Conservation (phyloP, 2,329 filamentous ascomycete genomes). For the Graphilbum ipis-grandicollis region DNA sequence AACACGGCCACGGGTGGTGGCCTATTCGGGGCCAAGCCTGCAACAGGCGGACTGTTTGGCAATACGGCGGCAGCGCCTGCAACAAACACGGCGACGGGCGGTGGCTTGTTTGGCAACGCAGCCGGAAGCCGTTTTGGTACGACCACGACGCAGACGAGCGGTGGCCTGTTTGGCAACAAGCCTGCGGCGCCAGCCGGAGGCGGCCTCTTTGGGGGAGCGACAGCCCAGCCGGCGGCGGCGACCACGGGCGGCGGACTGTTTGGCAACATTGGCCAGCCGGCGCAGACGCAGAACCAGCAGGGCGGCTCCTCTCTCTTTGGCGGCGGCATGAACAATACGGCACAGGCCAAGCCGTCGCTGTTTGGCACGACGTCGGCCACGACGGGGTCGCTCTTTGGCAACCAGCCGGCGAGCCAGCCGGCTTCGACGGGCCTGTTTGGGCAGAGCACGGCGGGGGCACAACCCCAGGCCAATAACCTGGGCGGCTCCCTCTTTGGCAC, state of each 20-base stretch:
- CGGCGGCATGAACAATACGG: conserved; percentile 24
- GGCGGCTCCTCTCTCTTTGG: conserved; percentile 25
- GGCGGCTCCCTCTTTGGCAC: conserved; percentile 43
- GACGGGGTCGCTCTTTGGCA: conserved; percentile 37
- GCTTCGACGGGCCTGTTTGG: conserved; percentile 28
- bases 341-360: conserved; percentile 36
- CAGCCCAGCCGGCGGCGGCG: conserved; percentile 15
- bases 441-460: conserved; percentile 27
- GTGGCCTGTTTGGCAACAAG: conserved; percentile 25
- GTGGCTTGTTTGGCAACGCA: conserved; percentile 4
- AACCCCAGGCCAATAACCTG: conserved; percentile 24
- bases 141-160: conserved; percentile 2
- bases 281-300: conserved; percentile 20
- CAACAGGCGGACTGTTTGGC: conserved; percentile 11
- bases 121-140: conserved; percentile 3
- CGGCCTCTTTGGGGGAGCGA: conserved; percentile 28
- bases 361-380: conserved; percentile 29
- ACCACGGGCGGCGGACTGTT: conserved; percentile 32
- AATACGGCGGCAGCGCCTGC: neutral
- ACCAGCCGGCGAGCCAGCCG: conserved; percentile 19
- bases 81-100: conserved; percentile 1
- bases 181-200: conserved; percentile 19
- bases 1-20: conserved; percentile 10
- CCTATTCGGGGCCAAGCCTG: conserved; percentile 15
- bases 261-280: conserved; percentile 20